Evolutionary conservation across 305 asterid genomes (phyloP).

Genomic region (Fraxinus angustifolia): DNA sequence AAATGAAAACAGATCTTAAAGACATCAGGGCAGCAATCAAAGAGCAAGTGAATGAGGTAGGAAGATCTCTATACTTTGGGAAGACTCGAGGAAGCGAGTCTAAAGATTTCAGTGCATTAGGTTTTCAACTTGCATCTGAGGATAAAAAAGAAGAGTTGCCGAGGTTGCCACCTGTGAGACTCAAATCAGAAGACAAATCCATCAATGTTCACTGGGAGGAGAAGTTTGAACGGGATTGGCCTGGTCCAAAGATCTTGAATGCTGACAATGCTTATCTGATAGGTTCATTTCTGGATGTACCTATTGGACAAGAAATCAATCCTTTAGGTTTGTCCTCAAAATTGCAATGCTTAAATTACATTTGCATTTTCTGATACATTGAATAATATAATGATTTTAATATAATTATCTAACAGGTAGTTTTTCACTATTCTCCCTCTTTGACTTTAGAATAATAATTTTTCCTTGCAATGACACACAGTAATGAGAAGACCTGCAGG

Average conservation of each 20-base stretch:
- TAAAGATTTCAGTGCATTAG: slow-evolving; percentile 47
- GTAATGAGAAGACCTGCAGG: slow-evolving; percentile 73
- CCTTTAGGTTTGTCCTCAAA: slow-evolving; percentile 52
- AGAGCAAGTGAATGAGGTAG: slow-evolving; percentile 86
- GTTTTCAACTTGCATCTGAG: slow-evolving; percentile 51
- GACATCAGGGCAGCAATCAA: slow-evolving; percentile 58
- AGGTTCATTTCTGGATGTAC: slow-evolving; percentile 92
- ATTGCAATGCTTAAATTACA: slow-evolving; percentile 8
- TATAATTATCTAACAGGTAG: neutral
- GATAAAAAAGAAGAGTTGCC: slow-evolving; percentile 88
- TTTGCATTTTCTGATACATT: neutral
- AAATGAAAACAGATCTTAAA: slow-evolving; percentile 48
- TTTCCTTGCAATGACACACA: slow-evolving; percentile 33
- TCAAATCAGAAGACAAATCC: slow-evolving; percentile 81
- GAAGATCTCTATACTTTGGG: slow-evolving; percentile 67
- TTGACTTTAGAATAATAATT: slow-evolving; percentile 18
- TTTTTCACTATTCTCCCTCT: slow-evolving; percentile 8
- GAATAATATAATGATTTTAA: neutral
- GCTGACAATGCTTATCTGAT: slow-evolving; percentile 65
- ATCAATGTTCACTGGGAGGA: slow-evolving; percentile 84
- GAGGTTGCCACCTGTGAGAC: slow-evolving; percentile 81
- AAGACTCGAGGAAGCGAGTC: slow-evolving; percentile 52
- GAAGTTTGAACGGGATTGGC: slow-evolving; percentile 64
- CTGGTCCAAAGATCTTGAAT: slow-evolving; percentile 53
- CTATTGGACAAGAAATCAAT: slow-evolving; percentile 85